Evolutionary conservation across 164 flowering plant species (phyloP).

Genomic region (Chimonanthus salicifolius): DNA sequence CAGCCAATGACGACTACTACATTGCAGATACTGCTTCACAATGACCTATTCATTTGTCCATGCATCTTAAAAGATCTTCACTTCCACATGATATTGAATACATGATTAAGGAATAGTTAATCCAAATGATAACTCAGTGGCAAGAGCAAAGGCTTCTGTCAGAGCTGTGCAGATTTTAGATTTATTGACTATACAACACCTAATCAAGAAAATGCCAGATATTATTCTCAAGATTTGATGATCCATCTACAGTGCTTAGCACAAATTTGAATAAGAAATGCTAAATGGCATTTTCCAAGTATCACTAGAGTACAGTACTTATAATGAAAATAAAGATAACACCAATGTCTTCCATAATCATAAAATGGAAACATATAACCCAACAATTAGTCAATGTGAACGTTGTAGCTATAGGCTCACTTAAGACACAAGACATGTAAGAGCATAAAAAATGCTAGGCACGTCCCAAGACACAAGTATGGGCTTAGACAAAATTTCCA

Average conservation of each 20-base stretch:
- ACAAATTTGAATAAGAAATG: too few species aligned
- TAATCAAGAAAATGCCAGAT: background rate
- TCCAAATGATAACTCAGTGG: background rate
- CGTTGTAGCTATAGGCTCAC: too few species aligned
- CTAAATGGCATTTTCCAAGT: background rate
- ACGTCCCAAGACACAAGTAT: background rate
- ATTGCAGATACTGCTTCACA: background rate
- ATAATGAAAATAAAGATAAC: background rate
- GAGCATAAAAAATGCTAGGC: background rate
- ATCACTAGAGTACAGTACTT: background rate
- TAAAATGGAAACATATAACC: too few species aligned
- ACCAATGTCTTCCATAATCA: background rate
- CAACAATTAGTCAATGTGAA: too few species aligned
- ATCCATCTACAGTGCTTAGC: background rate
- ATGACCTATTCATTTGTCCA: background rate
- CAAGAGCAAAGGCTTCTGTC: background rate
- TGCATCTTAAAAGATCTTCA: slow-evolving; percentile 6
- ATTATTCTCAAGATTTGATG: background rate
- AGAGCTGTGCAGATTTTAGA: background rate
- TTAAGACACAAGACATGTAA: background rate
- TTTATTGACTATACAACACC: background rate
- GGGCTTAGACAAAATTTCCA: background rate
- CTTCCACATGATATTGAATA: slow-evolving; percentile 4
- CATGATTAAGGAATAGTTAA: slow-evolving; percentile 1
- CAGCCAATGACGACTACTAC: slow-evolving; percentile 3